Conservation (phyloP, 2,329 filamentous ascomycete genomes). For the Colletotrichum simmondsii region DNA sequence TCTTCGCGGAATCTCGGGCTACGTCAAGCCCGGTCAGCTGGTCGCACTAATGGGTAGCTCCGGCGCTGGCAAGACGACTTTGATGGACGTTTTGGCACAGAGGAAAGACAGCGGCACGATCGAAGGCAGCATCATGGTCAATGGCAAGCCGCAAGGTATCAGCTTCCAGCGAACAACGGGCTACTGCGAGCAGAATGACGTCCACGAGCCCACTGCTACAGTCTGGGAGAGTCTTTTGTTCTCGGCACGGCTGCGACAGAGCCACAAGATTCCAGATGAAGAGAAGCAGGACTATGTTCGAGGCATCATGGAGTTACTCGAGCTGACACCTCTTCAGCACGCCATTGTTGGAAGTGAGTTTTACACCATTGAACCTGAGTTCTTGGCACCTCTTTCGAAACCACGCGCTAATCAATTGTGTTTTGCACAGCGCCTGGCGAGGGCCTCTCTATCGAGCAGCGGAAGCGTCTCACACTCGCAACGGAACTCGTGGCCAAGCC, state of each 20-base stretch:
- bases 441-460: slow-evolving; percentile 61
- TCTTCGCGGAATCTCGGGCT: slow-evolving; percentile 74
- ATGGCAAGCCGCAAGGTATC: slow-evolving; percentile 11
- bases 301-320: slow-evolving; percentile 72
- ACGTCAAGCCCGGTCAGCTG: slow-evolving; percentile 75
- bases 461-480: slow-evolving; percentile 75
- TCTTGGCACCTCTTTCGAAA: not conserved
- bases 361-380: not conserved
- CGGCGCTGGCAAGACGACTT: slow-evolving; percentile 41
- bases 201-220: slow-evolving; percentile 67
- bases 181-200: slow-evolving; percentile 40
- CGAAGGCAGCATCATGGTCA: slow-evolving; percentile 36
- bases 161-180: slow-evolving; percentile 22
- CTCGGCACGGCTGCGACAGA: slow-evolving; percentile 72
- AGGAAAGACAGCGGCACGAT: slow-evolving; percentile 53
- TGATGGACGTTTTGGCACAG: slow-evolving; percentile 76
- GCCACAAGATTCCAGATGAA: slow-evolving; percentile 59
- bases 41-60: slow-evolving; percentile 68
- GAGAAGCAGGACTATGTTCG: slow-evolving; percentile 76
- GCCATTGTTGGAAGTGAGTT: slow-evolving; percentile 59
- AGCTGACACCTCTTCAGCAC: slow-evolving; percentile 72
- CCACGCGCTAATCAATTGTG: not conserved
- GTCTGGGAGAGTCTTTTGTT: slow-evolving; percentile 76
- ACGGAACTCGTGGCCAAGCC: slow-evolving; percentile 77
- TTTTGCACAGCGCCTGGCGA: slow-evolving; percentile 48